Evolutionary conservation across 2,329 filamentous ascomycete genomes (phyloP).

Genomic region (Fragosphaeria purpurea): DNA sequence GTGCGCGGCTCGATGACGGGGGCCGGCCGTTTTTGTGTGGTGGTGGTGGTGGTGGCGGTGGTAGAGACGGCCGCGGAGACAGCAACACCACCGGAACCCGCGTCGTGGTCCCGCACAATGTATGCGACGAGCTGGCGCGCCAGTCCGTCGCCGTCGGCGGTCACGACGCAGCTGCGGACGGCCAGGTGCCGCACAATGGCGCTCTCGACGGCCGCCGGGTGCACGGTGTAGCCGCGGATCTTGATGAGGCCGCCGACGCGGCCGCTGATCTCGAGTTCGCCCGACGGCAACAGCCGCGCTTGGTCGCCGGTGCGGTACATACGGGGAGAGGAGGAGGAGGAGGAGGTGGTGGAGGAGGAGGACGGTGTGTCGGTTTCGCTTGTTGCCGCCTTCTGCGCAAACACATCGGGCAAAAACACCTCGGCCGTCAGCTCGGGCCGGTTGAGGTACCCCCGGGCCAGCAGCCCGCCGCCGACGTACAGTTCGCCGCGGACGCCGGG

Average conservation of each 20-base stretch:
- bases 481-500: conserved; percentile 59
- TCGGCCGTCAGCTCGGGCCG: conserved; percentile 67
- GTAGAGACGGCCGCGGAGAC: background rate
- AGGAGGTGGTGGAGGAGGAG: no score
- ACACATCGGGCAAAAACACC: conserved; percentile 59
- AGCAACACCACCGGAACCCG: conserved; percentile 10
- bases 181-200: conserved; percentile 60
- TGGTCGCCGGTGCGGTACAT: conserved; percentile 70
- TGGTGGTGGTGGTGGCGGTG: conserved; percentile 19
- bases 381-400: conserved; percentile 30
- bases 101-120: conserved; percentile 57
- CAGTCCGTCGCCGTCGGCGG: conserved; percentile 65
- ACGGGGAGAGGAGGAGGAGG: conserved; percentile 40
- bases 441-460: conserved; percentile 71
- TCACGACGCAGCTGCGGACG: conserved; percentile 60
- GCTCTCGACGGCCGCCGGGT: conserved; percentile 66
- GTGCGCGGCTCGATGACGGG: conserved; percentile 57
- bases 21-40: conserved; percentile 49
- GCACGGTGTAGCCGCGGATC: conserved; percentile 67
- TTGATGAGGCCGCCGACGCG: conserved; percentile 75
- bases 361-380: no score
- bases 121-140: conserved; percentile 70
- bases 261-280: conserved; percentile 64
- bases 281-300: conserved; percentile 55
- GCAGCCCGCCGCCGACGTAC: conserved; percentile 61